These are phyloP conservation scores for Dentipellis fragilis DNA, from an alignment of 768 basidiomycete genomes.

Conservation along the genomic window DNA sequence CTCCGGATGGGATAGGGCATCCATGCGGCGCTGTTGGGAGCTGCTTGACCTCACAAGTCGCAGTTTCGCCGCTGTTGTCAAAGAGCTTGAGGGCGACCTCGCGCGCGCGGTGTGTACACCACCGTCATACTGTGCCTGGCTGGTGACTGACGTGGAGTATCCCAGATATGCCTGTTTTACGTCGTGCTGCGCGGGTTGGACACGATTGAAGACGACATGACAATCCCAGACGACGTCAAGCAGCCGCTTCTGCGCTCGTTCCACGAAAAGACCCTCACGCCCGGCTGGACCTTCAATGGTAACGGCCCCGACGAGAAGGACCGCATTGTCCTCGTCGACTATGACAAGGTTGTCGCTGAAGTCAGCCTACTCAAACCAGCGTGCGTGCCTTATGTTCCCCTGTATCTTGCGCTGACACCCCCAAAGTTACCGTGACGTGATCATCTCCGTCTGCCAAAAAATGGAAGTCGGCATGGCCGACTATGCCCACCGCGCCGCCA, in stretches of 20 bases:
- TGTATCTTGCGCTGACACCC: background rate
- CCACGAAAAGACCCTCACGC: slow-evolving; percentile 65
- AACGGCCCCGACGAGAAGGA: slow-evolving; percentile 86
- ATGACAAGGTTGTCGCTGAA: slow-evolving; percentile 73
- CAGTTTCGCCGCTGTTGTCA: slow-evolving; percentile 89
- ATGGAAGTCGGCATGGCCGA: slow-evolving; percentile 97
- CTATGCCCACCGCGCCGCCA: slow-evolving; percentile 68
- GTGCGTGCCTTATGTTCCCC: slow-evolving; percentile 30
- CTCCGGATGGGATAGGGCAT: slow-evolving; percentile 77
- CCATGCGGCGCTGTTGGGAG: slow-evolving; percentile 87
- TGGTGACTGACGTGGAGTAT: background rate
- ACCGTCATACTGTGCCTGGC: background rate
- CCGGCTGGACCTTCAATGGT: slow-evolving; percentile 81
- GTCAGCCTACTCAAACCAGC: slow-evolving; percentile 53
- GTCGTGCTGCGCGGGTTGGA: slow-evolving; percentile 90
- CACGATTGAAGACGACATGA: slow-evolving; percentile 98
- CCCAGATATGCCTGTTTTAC: slow-evolving; percentile 89
- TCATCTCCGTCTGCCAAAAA: slow-evolving; percentile 72
- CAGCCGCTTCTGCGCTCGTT: slow-evolving; percentile 78
- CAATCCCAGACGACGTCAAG: slow-evolving; percentile 77
- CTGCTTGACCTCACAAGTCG: slow-evolving; percentile 84
- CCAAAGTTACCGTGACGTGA: slow-evolving; percentile 62
- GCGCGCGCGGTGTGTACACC: slow-evolving; percentile 72
- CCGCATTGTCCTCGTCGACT: slow-evolving; percentile 74
- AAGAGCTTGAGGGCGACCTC: slow-evolving; percentile 91